Conservation (phyloP, 352 stramenopile genomes). For the Pythium rhizo-oryzae region DNA sequence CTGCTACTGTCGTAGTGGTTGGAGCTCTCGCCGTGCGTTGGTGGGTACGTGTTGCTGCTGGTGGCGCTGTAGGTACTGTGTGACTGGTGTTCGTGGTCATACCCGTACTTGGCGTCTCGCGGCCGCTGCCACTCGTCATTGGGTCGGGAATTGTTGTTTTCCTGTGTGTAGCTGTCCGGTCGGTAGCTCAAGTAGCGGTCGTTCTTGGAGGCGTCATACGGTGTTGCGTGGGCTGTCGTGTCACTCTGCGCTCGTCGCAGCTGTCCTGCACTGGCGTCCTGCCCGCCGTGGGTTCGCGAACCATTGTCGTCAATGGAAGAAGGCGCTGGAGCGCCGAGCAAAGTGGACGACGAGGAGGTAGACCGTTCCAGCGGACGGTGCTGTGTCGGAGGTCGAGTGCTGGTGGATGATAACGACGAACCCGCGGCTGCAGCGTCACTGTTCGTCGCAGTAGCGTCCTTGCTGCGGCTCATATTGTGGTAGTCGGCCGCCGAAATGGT, state of each 20-base stretch:
- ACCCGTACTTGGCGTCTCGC: background rate
- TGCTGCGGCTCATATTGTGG: constrained; percentile 26
- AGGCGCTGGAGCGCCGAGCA: background rate
- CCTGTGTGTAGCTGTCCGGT: background rate
- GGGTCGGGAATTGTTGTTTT: background rate
- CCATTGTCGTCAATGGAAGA: background rate
- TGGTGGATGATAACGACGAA: background rate
- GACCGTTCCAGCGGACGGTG: constrained; percentile 6
- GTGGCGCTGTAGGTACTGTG: background rate
- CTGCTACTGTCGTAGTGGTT: background rate
- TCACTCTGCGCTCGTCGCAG: constrained; percentile 15
- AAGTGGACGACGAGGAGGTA: constrained; percentile 5
- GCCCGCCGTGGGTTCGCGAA: background rate
- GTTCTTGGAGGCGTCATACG: background rate
- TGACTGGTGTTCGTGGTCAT: background rate
- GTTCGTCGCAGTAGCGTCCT: background rate
- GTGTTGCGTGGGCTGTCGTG: background rate
- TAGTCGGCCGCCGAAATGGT: constrained; percentile 32
- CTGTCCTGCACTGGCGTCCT: background rate
- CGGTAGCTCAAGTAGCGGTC: background rate
- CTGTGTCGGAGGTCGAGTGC: background rate
- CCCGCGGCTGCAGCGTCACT: background rate
- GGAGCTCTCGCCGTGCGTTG: background rate
- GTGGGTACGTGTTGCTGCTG: background rate
- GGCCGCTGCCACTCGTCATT: constrained; percentile 11